Percentiles rank a stretch among this genome's conserved stretches.
These are phyloP conservation scores for Aspergillus puulaauensis DNA, from an alignment of 2,329 filamentous ascomycete genomes.

Conservation along the genomic window DNA sequence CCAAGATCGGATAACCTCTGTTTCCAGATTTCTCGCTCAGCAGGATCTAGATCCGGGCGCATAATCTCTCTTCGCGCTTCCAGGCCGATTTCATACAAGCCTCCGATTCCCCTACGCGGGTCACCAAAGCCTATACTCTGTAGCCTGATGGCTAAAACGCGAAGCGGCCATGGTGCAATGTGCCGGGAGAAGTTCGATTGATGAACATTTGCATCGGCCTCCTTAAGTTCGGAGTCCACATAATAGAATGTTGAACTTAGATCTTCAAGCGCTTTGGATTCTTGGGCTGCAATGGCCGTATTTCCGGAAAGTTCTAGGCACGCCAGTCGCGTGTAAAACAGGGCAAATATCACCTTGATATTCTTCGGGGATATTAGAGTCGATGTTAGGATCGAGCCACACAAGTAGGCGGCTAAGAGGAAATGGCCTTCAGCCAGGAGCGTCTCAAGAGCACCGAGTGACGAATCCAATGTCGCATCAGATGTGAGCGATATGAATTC, in stretches of 20 bases:
- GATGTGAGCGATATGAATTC: slow-evolving; percentile 63
- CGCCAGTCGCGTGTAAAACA: slow-evolving; percentile 78
- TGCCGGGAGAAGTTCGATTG: slow-evolving; percentile 64
- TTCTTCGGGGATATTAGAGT: slow-evolving; percentile 49
- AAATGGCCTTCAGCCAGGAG: slow-evolving; percentile 75
- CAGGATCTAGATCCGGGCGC: slow-evolving; percentile 51
- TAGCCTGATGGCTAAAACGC: slow-evolving; percentile 77
- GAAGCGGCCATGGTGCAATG: slow-evolving; percentile 83
- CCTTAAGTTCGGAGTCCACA: slow-evolving; percentile 30
- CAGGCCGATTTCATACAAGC: slow-evolving; percentile 81
- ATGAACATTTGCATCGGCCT: slow-evolving; percentile 54
- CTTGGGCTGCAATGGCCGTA: slow-evolving; percentile 64
- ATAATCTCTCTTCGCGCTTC: slow-evolving; percentile 68
- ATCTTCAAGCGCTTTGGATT: slow-evolving; percentile 63
- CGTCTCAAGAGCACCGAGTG: slow-evolving; percentile 53
- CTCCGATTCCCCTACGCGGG: slow-evolving; percentile 78
- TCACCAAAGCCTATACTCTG: slow-evolving; percentile 87
- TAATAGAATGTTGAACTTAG: slow-evolving; percentile 57
- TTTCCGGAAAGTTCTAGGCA: slow-evolving; percentile 79
- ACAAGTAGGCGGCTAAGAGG: slow-evolving; percentile 66
- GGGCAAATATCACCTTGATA: slow-evolving; percentile 65
- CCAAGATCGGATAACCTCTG: slow-evolving; percentile 73
- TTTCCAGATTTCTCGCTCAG: slow-evolving; percentile 67
- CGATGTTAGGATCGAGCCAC: slow-evolving; percentile 43
- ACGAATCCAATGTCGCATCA: slow-evolving; percentile 52